Conservation (phyloP, 768 basidiomycete species). For the Auriculariales sp. region DNA sequence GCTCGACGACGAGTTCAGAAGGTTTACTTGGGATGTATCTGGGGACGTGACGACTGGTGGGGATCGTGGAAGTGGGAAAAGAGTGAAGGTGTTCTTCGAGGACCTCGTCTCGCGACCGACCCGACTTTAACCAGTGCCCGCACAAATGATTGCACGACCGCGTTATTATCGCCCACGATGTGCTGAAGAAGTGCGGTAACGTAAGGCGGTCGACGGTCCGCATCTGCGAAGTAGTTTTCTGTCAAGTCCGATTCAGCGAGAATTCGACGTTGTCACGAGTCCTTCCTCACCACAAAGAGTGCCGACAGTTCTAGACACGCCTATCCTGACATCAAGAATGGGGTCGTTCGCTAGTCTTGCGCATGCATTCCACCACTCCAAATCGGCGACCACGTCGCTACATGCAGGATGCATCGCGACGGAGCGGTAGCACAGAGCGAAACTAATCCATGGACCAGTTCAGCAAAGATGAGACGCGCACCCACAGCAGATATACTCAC, state of each 20-base stretch:
- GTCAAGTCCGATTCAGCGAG: not conserved
- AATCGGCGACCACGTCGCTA: conserved; percentile 26
- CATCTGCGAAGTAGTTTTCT: not conserved
- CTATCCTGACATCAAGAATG: conserved; percentile 77
- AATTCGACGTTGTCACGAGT: too few species aligned
- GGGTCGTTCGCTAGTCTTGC: conserved; percentile 42
- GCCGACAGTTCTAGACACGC: conserved; percentile 60
- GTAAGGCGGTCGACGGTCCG: not conserved
- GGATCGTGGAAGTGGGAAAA: not conserved
- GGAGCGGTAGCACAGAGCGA: conserved; percentile 57
- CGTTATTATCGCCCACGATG: not conserved
- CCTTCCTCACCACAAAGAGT: conserved; percentile 39
- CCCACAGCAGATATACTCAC: conserved; percentile 27
- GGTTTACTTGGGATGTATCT: not conserved
- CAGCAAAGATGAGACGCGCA: conserved; percentile 4
- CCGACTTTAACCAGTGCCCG: not conserved
- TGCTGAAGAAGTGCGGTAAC: not conserved
- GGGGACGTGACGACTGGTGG: not conserved
- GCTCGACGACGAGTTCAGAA: too few species aligned
- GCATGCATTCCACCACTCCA: conserved; percentile 41
- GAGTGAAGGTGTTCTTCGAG: not conserved
- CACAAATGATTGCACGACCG: not conserved
- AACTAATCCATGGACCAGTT: conserved; percentile 29
- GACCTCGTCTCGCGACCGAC: not conserved
- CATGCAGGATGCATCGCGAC: conserved; percentile 27